Evolutionary conservation across 768 basidiomycete species (phyloP).

Genomic region (Lyophyllum atratum): DNA sequence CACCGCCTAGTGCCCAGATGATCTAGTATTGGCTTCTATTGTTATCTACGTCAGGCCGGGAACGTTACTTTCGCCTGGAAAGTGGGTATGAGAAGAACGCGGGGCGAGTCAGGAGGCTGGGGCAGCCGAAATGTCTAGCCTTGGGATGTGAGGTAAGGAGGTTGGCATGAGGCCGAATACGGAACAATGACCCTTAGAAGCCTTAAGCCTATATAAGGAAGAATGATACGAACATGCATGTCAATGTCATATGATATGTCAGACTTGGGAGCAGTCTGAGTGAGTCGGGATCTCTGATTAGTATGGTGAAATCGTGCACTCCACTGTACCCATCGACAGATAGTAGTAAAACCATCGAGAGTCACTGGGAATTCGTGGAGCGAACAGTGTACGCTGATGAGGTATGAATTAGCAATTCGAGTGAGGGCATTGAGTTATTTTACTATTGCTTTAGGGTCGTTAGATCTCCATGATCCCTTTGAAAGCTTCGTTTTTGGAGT

Average conservation of each 20-base stretch:
- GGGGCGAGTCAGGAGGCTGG: conserved; percentile 1
- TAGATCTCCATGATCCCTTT: no score
- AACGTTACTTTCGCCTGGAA: conserved; percentile 14
- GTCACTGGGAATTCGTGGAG: no score
- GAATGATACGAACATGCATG: neutral
- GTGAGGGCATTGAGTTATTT: no score
- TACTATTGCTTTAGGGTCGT: no score
- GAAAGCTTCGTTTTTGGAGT: no score
- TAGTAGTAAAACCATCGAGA: no score
- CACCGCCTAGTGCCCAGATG: neutral
- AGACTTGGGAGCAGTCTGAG: neutral
- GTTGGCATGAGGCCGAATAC: conserved; percentile 12
- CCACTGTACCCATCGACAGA: no score
- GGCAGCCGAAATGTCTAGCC: conserved; percentile 5
- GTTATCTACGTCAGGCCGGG: conserved; percentile 6
- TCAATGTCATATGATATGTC: conserved; percentile 3
- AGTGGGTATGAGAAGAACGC: neutral
- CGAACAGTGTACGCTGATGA: no score
- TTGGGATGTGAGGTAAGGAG: neutral
- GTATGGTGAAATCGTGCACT: no score
- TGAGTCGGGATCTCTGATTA: neutral
- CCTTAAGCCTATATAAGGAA: conserved; percentile 7
- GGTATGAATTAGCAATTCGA: no score
- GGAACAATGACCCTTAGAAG: conserved; percentile 9
- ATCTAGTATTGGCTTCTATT: conserved; percentile 12